Percentiles rank a stretch among this genome's conserved stretches.
phyloP scores from a whole-genome alignment of 1,139 yeast species.

The Saccharomyces hybrid region DNA sequence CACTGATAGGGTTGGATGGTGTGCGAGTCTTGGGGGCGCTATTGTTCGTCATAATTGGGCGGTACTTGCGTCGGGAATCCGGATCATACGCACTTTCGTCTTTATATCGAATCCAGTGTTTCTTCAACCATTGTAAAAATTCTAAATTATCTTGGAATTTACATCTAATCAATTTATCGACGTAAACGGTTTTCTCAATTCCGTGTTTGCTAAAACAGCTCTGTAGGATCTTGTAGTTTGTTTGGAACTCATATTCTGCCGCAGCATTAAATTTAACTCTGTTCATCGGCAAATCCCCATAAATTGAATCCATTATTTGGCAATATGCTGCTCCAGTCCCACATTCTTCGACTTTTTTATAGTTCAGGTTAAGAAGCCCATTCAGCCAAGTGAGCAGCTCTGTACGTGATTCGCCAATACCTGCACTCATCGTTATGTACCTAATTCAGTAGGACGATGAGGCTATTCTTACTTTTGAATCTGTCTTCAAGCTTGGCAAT shows the following conservation, averaged over 20 bases:
- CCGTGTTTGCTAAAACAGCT: conserved; percentile 62
- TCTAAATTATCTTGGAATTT: conserved; percentile 90
- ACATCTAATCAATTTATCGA: conserved; percentile 76
- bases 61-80: conserved; percentile 41
- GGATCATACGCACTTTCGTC: conserved; percentile 71
- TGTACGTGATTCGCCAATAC: conserved; percentile 66
- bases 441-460: background rate
- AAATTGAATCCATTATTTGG: conserved; percentile 81
- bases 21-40: conserved; percentile 9
- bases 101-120: conserved; percentile 70
- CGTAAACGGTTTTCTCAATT: conserved; percentile 70
- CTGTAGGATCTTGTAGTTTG: conserved; percentile 81
- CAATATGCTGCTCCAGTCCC: conserved; percentile 96
- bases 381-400: conserved; percentile 86
- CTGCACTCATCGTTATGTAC: conserved; percentile 17
- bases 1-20: conserved; percentile 1
- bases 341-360: conserved; percentile 81
- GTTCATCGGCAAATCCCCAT: conserved; percentile 70
- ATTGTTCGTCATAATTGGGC: conserved; percentile 22
- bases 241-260: conserved; percentile 68
- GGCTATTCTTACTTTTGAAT: background rate
- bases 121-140: conserved; percentile 85
- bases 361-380: conserved; percentile 52
- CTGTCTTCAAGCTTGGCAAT: background rate
- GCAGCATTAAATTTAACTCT: conserved; percentile 65